A percentile compares a stretch with the other conserved stretches of the same genome.
These are phyloP conservation scores for Cairneyella variabilis DNA, from an alignment of 495 filamentous ascomycete genomes.

Conservation along the genomic window DNA sequence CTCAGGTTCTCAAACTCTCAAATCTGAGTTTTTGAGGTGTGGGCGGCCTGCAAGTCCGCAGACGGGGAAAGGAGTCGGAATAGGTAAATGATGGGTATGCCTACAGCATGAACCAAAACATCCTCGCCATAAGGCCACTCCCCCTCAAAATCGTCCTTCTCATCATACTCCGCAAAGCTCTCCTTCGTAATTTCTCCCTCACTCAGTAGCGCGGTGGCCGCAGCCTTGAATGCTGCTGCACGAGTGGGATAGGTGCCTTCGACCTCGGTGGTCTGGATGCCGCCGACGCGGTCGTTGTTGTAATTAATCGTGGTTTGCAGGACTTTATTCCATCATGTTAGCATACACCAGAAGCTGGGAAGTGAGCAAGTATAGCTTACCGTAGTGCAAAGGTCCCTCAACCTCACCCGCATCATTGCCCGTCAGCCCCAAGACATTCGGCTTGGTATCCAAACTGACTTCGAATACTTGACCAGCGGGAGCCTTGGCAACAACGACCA, in stretches of 20 bases:
- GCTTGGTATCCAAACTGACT: constrained; percentile 34
- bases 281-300: constrained; percentile 30
- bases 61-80: no score
- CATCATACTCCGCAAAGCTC: constrained; percentile 39
- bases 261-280: constrained; percentile 34
- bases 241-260: constrained; percentile 33
- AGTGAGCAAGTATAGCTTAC: constrained; percentile 3
- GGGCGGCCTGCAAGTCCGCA: no score
- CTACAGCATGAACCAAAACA: constrained; percentile 39
- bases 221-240: constrained; percentile 29
- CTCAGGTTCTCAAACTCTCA: no score
- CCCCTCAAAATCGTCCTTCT: constrained; percentile 22
- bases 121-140: constrained; percentile 45
- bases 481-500: constrained; percentile 32
- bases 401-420: constrained; percentile 19
- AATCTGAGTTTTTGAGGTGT: no score
- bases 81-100: no score
- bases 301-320: constrained; percentile 39
- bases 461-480: constrained; percentile 33
- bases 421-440: constrained; percentile 30
- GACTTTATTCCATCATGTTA: constrained; percentile 18
- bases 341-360: not conserved
- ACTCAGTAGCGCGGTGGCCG: constrained; percentile 21
- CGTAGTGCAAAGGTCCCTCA: constrained; percentile 33
- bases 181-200: constrained; percentile 22